Percentiles rank a stretch among this genome's conserved stretches.
Conservation (phyloP, 169 alveolate genomes). For the Plasmodium gonderi region DNA sequence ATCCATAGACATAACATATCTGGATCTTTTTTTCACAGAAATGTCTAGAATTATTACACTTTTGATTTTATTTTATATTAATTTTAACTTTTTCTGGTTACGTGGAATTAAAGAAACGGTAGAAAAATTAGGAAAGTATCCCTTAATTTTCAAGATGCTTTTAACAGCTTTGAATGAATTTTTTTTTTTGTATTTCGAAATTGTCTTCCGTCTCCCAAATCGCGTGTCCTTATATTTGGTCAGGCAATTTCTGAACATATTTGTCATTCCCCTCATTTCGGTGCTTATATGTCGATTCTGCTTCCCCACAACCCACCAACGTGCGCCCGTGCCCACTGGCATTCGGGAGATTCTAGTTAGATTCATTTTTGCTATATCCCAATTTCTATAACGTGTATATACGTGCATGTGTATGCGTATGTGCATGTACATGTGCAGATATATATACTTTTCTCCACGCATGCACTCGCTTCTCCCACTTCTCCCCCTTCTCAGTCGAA, state of each 20-base stretch:
- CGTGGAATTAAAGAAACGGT: slow-evolving; percentile 50
- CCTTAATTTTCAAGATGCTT: neutral
- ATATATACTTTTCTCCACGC: neutral
- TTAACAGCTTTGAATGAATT: slow-evolving; percentile 28
- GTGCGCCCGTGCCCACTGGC: too few relatives aligned
- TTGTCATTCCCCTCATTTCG: slow-evolving; percentile 32
- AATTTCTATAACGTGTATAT: too few relatives aligned
- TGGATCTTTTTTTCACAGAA: neutral
- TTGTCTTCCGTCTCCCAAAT: neutral
- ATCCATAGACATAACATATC: slow-evolving; percentile 4
- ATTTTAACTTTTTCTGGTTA: slow-evolving; percentile 61
- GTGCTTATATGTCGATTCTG: neutral
- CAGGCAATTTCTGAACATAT: slow-evolving; percentile 36
- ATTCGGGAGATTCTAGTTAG: neutral
- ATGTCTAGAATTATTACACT: slow-evolving; percentile 29
- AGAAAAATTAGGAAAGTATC: slow-evolving; percentile 21
- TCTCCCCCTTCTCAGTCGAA: neutral
- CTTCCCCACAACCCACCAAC: neutral
- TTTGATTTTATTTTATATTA: slow-evolving; percentile 27
- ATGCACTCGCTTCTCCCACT: neutral
- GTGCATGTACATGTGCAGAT: neutral
- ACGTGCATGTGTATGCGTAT: neutral
- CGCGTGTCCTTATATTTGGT: slow-evolving; percentile 20
- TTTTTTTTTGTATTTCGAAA: slow-evolving; percentile 37
- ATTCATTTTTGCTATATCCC: too few relatives aligned